Base-by-base conservation (phyloP, 257 asterid genomes). In the Capsicum pubescens region DNA sequence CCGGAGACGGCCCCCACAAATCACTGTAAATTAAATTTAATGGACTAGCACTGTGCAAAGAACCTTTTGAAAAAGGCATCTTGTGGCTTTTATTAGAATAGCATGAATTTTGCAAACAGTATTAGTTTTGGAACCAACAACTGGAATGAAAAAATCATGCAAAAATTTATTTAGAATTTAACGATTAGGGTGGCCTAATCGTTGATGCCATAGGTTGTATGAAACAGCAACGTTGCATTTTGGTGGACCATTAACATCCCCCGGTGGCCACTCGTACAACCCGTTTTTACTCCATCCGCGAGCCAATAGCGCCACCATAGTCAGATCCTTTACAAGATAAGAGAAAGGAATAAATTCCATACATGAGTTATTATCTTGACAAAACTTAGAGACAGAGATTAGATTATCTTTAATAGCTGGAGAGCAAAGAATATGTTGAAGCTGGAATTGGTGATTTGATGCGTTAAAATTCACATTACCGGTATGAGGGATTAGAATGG, bases 281-380 rank as follows among this genome's bases (percentile, higher is more conserved):
- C 59, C 39, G 7, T 58, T 58, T 44, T 5, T 56, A 79, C 54
- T 79, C 21, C 15, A 39, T 19, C 50, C 48, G 48, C 8, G 7
- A 44, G 6, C 8, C 48, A 44, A 44, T 44, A 7, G 8, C 48
- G 7, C 72, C 74, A 26, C 60, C 15, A 9, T 80, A 46, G 5
- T 36, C 12, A 80, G 44, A 59, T 80, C 74, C 11, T 42, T 80
- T 36, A 80, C 74, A 59, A 26, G 36, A 19, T 58, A 57, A 35
- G 19, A 14, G 4, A 3, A 0, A n/a, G 58, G 56, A 80, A 12
- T 12, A 16, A 42, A 60, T 26, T 26, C 32, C 32, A 26, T 26
- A 36, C 42, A 39, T 19, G n/a, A 26, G 15, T 80, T 26, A 80
- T 60, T 60, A 3, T 9, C 64, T 57, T 60, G 44, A 36, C 71